Base-by-base conservation (phyloP, 202 grass and related monocot species). In the Brachypodium distachyon region DNA sequence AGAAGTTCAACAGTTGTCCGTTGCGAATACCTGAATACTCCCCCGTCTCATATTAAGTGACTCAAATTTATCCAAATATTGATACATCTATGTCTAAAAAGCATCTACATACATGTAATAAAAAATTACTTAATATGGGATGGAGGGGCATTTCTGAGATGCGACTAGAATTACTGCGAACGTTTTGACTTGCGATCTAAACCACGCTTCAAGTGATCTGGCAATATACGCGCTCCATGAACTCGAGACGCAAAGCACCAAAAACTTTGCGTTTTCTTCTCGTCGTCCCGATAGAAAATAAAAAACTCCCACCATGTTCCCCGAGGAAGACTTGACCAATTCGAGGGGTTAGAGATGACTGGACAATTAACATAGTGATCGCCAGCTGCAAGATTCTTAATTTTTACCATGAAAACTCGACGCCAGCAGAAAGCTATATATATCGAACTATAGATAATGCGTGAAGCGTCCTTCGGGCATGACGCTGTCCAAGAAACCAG, bases 401-500 rank as follows among this genome's bases (percentile, higher is more conserved):
- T 63, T 81, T 56, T 81, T 56, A 12, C 52, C 46, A 13, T 2
- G 23, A 2, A 23, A 4, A 32, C n/a, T n/a, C n/a, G n/a, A n/a
- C n/a, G n/a, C n/a, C n/a, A n/a, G n/a, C n/a, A n/a, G n/a, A n/a
- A n/a, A n/a, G n/a, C n/a, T n/a, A n/a, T n/a, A n/a, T n/a, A n/a
- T n/a, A n/a, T n/a, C n/a, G n/a, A n/a, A n/a, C n/a, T n/a, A 61
- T 5, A 34, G 25, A 22, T 40, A 12, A 38, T 14, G 5, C 13
- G 12, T 9, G n/a, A n/a, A n/a, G 28, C 36, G 7, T 31, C 77
- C 72, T 79, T 69, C 1, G 74, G 60, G 16, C 74, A 55, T 2
- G 61, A 51, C 74, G 61, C 61, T 73, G 80, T 74, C 75, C 43
- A 79, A 10, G 39, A 4, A 82, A 75, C 80, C 14, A 12, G 18